Evolutionary conservation across 148 eudicot species (phyloP).

Genomic region (Amaranthus cruentus): DNA sequence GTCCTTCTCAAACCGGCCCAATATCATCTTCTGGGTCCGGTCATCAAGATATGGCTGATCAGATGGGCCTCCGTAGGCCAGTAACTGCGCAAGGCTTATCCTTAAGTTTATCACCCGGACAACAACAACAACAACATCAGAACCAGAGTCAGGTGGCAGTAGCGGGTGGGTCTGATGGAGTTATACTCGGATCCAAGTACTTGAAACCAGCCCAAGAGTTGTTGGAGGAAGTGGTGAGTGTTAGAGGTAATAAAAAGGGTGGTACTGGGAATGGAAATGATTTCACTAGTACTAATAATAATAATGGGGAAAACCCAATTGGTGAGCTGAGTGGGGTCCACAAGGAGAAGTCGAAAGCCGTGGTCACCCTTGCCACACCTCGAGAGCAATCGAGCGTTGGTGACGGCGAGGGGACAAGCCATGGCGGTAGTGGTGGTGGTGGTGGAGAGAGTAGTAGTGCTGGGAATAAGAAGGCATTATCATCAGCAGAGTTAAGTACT

Average conservation of each 20-base stretch:
- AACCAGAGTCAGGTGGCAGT: slow-evolving; percentile 17
- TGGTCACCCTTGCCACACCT: not conserved
- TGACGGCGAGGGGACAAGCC: slow-evolving; percentile 5
- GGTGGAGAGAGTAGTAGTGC: slow-evolving; percentile 22
- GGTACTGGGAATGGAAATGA: too few relatives aligned
- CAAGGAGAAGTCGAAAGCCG: slow-evolving; percentile 26
- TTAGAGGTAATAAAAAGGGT: slow-evolving; percentile 23
- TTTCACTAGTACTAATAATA: not conserved
- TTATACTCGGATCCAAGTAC: slow-evolving; percentile 58
- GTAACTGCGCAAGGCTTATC: slow-evolving; percentile 43
- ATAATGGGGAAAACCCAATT: not conserved
- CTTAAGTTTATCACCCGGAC: slow-evolving; percentile 48
- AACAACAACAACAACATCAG: slow-evolving; percentile 20
- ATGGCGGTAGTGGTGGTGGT: slow-evolving; percentile 1
- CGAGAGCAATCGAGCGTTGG: slow-evolving; percentile 28
- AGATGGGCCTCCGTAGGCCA: slow-evolving; percentile 26
- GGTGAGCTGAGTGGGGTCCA: slow-evolving; percentile 20
- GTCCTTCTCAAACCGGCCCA: slow-evolving; percentile 7
- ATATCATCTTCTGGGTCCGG: slow-evolving; percentile 8
- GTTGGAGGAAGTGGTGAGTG: slow-evolving; percentile 64
- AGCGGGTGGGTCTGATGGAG: slow-evolving; percentile 33
- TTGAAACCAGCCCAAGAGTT: slow-evolving; percentile 53
- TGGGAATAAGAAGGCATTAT: slow-evolving; percentile 16
- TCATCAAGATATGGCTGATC: not conserved
- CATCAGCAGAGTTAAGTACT: slow-evolving; percentile 29